phyloP scores from a whole-genome alignment of 192 early-diverging fungal species.

The Paraglomus occultum region DNA sequence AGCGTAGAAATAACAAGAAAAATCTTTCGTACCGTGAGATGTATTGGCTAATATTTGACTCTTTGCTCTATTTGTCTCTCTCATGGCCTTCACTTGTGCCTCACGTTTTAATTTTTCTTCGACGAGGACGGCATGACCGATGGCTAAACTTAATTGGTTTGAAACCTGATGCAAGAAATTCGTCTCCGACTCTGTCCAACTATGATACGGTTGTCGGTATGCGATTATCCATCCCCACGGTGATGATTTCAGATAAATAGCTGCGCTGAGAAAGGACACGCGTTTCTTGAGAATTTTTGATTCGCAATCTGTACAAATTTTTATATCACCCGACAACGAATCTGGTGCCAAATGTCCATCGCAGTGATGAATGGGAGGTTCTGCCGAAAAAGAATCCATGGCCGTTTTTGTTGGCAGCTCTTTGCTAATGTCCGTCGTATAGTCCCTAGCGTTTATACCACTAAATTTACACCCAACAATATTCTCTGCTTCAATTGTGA shows the following conservation, averaged over 20 bases:
- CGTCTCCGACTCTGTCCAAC: conserved; percentile 37
- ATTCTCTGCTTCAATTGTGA: too few relatives aligned
- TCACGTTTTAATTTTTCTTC: conserved; percentile 37
- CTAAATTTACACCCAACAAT: too few relatives aligned
- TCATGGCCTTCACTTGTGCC: conserved; percentile 38
- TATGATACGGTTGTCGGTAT: conserved; percentile 28
- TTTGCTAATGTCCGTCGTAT: too few relatives aligned
- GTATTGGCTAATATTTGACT: conserved; percentile 40
- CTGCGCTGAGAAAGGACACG: conserved; percentile 34
- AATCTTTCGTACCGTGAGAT: conserved; percentile 23
- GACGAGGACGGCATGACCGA: conserved; percentile 35
- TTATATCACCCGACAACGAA: not conserved
- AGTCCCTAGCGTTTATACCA: too few relatives aligned
- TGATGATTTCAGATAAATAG: conserved; percentile 31
- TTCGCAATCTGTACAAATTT: too few relatives aligned
- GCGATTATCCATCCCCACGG: conserved; percentile 38
- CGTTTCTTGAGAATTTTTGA: not conserved
- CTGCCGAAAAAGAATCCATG: too few relatives aligned
- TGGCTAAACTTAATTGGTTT: conserved; percentile 38
- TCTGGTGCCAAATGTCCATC: not conserved
- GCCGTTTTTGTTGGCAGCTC: too few relatives aligned
- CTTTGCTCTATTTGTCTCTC: conserved; percentile 37
- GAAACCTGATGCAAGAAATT: conserved; percentile 36
- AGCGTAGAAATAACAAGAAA: not conserved
- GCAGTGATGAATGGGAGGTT: too few relatives aligned